phyloP scores from a whole-genome alignment of 306 rosid genomes.

The Citrullus amarus region DNA sequence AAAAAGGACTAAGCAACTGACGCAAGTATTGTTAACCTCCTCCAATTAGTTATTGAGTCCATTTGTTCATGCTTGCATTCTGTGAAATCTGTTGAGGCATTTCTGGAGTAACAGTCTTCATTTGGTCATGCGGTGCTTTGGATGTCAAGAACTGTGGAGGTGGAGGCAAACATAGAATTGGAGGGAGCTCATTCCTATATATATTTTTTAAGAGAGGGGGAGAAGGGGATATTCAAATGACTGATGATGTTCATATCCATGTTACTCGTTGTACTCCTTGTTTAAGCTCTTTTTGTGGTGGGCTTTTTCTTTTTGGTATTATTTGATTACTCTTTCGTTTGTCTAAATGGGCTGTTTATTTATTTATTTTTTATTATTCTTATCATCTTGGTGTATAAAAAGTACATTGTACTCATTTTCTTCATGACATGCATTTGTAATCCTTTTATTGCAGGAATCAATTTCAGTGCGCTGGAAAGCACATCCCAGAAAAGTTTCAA shows the following conservation, averaged over 20 bases:
- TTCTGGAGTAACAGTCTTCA: not conserved
- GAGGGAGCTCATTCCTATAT: not conserved
- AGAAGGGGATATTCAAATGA: not conserved
- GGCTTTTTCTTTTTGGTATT: not conserved
- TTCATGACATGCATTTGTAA: not conserved
- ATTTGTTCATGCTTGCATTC: not conserved
- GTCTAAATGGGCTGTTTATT: not conserved
- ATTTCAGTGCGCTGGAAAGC: constrained; percentile 65
- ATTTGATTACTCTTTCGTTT: not conserved
- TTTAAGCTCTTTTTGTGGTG: not conserved
- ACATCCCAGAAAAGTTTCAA: constrained; percentile 54
- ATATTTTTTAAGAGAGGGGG: not conserved
- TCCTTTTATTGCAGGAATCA: constrained; percentile 48
- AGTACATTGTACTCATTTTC: not conserved
- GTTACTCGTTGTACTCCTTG: not conserved
- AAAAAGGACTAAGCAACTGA: not conserved
- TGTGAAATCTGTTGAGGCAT: not conserved
- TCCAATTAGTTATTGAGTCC: not conserved
- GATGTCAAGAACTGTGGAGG: not conserved
- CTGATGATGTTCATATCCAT: not conserved
- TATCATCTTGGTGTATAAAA: not conserved
- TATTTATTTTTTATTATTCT: not conserved
- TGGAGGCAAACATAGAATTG: not conserved
- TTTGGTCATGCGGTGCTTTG: not conserved
- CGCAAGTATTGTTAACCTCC: not conserved